Evolutionary conservation across 805 yeast species (phyloP).

Genomic region (Kurtzmaniella cleridarum): DNA sequence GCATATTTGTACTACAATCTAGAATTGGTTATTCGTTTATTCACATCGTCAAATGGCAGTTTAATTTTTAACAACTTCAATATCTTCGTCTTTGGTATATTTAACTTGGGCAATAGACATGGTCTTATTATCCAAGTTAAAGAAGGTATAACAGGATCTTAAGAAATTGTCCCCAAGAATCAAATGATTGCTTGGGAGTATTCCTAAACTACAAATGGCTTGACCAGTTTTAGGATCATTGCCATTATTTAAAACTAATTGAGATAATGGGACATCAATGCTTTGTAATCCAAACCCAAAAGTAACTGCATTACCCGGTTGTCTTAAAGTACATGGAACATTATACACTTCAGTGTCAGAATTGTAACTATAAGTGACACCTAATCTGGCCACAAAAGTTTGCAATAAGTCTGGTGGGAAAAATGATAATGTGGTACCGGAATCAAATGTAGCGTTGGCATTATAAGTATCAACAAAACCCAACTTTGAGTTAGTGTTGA

Average conservation of each 20-base stretch:
- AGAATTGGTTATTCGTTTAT: conserved; percentile 1
- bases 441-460: conserved; percentile 43
- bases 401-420: conserved; percentile 28
- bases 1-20: not conserved
- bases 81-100: conserved; percentile 11
- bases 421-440: conserved; percentile 51
- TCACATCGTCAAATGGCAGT: too few species aligned
- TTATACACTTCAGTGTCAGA: conserved; percentile 5
- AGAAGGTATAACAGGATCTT: conserved; percentile 20
- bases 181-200: conserved; percentile 7
- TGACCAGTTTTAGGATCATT: conserved; percentile 6
- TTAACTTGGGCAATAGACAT: conserved; percentile 20
- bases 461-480: not conserved
- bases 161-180: conserved; percentile 25
- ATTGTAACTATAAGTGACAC: conserved; percentile 6
- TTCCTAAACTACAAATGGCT: conserved; percentile 14
- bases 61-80: conserved; percentile 7
- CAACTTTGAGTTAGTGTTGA: not conserved
- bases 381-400: conserved; percentile 3
- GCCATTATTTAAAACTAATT: conserved; percentile 10
- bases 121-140: conserved; percentile 19
- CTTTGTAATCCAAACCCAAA: conserved; percentile 8
- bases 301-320: conserved; percentile 6
- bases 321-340: conserved; percentile 12
- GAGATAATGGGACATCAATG: conserved; percentile 11